These are phyloP conservation scores for Zymoseptoria crescenta DNA, from an alignment of 2,329 filamentous ascomycete species.

Conservation along the genomic window DNA sequence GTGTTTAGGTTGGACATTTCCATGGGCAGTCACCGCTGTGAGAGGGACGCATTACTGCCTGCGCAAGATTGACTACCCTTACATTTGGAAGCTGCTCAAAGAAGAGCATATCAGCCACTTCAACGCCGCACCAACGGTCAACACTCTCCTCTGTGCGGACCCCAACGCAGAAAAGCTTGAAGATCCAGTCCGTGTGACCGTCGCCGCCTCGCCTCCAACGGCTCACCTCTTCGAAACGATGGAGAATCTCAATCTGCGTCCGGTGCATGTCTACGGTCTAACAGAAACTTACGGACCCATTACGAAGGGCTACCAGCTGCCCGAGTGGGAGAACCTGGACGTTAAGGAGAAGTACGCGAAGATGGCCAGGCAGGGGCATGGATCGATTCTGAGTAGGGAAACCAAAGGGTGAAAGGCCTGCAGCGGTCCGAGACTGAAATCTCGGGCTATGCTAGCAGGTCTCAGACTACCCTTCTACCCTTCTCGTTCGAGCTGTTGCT, in stretches of 20 bases:
- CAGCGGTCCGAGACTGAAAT: too few relatives aligned
- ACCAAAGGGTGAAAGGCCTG: too few relatives aligned
- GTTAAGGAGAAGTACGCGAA: constrained; percentile 70
- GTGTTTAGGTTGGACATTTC: constrained; percentile 36
- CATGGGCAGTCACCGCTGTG: constrained; percentile 73
- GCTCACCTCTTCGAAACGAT: constrained; percentile 90
- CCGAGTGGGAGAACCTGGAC: constrained; percentile 70
- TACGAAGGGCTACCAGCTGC: constrained; percentile 85
- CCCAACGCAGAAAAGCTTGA: constrained; percentile 67
- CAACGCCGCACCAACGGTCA: constrained; percentile 92
- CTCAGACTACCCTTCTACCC: too few relatives aligned
- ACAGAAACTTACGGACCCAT: constrained; percentile 91
- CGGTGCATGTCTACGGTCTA: constrained; percentile 86
- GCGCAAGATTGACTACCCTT: constrained; percentile 86
- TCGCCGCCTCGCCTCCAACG: constrained; percentile 84
- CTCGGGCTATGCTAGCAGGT: too few relatives aligned
- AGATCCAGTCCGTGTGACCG: constrained; percentile 72
- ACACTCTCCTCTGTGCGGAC: constrained; percentile 79
- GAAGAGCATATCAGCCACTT: constrained; percentile 87
- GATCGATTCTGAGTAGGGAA: too few relatives aligned
- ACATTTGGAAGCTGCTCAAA: constrained; percentile 85
- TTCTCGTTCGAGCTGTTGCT: too few relatives aligned
- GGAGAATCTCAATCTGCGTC: constrained; percentile 75
- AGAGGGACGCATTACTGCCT: constrained; percentile 93
- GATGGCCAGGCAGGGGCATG: constrained; percentile 92